Percentiles rank a stretch among this genome's conserved stretches.
Conservation (phyloP, 371 early-diverging fungal species). For the Syncephalis fuscata region DNA sequence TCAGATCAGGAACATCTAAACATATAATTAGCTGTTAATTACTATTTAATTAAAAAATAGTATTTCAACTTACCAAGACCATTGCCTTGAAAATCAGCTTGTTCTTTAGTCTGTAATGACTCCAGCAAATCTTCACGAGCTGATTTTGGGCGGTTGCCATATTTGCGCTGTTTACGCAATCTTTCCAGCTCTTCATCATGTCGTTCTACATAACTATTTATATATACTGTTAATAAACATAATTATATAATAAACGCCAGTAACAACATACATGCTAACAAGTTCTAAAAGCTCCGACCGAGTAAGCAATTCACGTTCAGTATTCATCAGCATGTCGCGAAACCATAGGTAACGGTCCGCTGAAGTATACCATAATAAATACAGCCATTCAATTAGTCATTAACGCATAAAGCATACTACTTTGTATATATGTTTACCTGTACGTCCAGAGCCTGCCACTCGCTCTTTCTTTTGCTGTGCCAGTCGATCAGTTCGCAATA, state of each 20-base stretch:
- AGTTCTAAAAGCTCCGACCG: conserved; percentile 26
- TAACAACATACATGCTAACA: conserved; percentile 21
- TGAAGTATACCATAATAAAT: neutral
- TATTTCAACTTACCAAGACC: conserved; percentile 27
- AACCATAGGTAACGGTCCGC: conserved; percentile 44
- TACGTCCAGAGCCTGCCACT: conserved; percentile 7
- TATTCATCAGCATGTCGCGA: conserved; percentile 28
- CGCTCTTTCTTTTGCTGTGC: conserved; percentile 17
- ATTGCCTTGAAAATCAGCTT: conserved; percentile 26
- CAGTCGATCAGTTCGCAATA: conserved; percentile 28
- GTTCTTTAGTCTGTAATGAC: conserved; percentile 22
- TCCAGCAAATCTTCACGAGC: conserved; percentile 26
- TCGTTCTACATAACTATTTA: conserved; percentile 19
- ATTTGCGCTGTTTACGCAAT: conserved; percentile 22
- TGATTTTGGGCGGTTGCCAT: conserved; percentile 26
- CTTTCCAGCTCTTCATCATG: conserved; percentile 30
- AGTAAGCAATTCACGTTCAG: conserved; percentile 17
- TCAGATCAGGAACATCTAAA: no score
- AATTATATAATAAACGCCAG: no score
- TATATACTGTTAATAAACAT: no score
- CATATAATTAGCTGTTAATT: no score
- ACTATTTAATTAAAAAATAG: no score
- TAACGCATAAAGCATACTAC: neutral
- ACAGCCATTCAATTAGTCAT: neutral
- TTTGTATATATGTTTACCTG: neutral